A percentile compares a stretch with the other conserved stretches of the same genome.
These are phyloP conservation scores for Cynanchum wilfordii DNA, from an alignment of 257 asterid species.

Conservation along the genomic window DNA sequence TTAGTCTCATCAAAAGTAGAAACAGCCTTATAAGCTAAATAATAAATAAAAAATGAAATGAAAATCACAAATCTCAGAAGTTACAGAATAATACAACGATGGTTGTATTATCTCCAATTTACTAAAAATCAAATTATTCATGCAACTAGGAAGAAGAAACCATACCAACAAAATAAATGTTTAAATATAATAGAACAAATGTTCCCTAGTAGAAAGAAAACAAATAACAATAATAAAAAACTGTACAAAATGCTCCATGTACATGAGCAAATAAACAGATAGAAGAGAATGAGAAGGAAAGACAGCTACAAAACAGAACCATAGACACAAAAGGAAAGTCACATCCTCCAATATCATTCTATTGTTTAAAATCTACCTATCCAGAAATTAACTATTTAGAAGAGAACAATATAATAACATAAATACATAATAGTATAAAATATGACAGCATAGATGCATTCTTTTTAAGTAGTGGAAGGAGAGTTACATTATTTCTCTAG, in stretches of 20 bases:
- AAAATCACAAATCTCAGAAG: background rate
- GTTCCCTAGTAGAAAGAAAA: too few relatives aligned
- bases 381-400: background rate
- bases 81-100: background rate
- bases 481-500: too few relatives aligned
- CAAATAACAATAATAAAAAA: too few relatives aligned
- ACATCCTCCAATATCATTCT: background rate
- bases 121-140: background rate
- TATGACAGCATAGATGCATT: too few relatives aligned
- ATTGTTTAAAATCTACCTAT: background rate
- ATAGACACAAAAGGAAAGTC: background rate
- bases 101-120: background rate
- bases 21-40: background rate
- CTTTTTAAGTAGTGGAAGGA: too few relatives aligned
- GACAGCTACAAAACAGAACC: too few relatives aligned
- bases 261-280: background rate
- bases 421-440: too few relatives aligned
- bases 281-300: background rate
- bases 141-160: background rate
- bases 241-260: background rate
- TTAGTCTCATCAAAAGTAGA: too few relatives aligned
- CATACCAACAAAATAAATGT: background rate
- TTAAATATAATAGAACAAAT: too few relatives aligned
- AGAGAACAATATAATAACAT: too few relatives aligned
- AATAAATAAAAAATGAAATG: too few relatives aligned